phyloP scores from a whole-genome alignment of 495 filamentous ascomycete species.

The Annulohypoxylon nitens region DNA sequence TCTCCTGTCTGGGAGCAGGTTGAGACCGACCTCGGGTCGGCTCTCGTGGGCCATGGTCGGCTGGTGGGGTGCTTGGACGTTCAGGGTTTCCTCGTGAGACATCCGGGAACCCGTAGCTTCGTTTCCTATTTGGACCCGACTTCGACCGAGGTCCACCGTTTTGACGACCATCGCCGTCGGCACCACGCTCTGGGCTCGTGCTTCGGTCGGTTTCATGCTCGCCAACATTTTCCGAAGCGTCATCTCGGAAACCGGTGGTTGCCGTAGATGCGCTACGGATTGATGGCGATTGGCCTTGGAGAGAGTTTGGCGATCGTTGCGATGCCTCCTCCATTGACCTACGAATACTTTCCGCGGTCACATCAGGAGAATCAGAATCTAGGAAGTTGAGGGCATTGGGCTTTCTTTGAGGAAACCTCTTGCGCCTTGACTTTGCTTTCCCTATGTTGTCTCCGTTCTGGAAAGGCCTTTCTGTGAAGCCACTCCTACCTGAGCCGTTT shows the following conservation, averaged over 20 bases:
- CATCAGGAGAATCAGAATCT: slow-evolving; percentile 50
- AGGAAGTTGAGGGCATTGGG: slow-evolving; percentile 54
- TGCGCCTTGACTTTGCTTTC: slow-evolving; percentile 49
- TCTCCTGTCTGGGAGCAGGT: slow-evolving; percentile 53
- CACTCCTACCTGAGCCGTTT: slow-evolving; percentile 52
- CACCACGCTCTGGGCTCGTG: slow-evolving; percentile 59
- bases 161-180: slow-evolving; percentile 39
- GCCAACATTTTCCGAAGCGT: slow-evolving; percentile 47
- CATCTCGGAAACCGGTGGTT: slow-evolving; percentile 54
- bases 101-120: slow-evolving; percentile 53
- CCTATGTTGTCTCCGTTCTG: slow-evolving; percentile 49
- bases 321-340: slow-evolving; percentile 49
- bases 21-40: slow-evolving; percentile 46
- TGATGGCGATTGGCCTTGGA: slow-evolving; percentile 43
- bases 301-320: slow-evolving; percentile 47
- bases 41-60: slow-evolving; percentile 49
- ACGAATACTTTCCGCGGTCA: slow-evolving; percentile 51
- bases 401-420: slow-evolving; percentile 35
- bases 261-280: slow-evolving; percentile 51
- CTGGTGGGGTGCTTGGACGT: slow-evolving; percentile 47
- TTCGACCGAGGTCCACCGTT: slow-evolving; percentile 31
- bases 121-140: slow-evolving; percentile 32
- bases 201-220: slow-evolving; percentile 61
- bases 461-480: slow-evolving; percentile 51
- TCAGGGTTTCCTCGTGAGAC: slow-evolving; percentile 51